Base-by-base conservation (phyloP, 768 basidiomycete species). In the Suillus placidus region DNA sequence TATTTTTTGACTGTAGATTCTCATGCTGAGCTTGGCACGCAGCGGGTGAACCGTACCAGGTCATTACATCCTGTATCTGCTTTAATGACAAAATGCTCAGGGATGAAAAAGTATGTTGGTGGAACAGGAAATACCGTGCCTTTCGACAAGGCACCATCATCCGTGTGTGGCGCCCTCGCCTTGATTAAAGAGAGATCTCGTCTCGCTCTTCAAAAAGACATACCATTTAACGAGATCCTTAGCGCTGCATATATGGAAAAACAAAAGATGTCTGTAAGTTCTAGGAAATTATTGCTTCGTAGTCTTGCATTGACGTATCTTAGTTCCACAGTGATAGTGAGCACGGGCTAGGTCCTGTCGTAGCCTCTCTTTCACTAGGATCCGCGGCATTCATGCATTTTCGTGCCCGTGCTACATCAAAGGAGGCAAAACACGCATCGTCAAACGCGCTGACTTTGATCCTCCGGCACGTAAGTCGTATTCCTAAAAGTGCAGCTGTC, bases 1-100 rank as follows among this genome's bases (percentile, higher is more conserved):
- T n/a, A 23, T 52, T 6, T 14, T 47, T 42, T 65, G 5, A 1
- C 20, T n/a, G 30, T 34, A 37, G 13, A 35, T 63, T 60, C 45
- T 42, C 43, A 13, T 20, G 52, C 43, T 57, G 4, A 66, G 38
- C 23, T 40, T 63, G 37, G 65, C 61, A 47, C 62, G 38, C 67
- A 94, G 92, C 90, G 63, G 92, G 92, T 37, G 88, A 86, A 71
- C 88, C 91, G n/a, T 94, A 94, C 70, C 86, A 91, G 74, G 92
- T 90, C 40, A 32, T 40, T 60, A 68, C 18, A 57, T 43, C 35
- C 4, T 45, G 16, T 34, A 23, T 9, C 10, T 38, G 13, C 16
- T 52, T 40, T 55, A 43, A 45, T 78, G n/a, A 73, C 40, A 16
- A 13, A 18, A 18, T 35, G 26, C 52, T 58, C 43, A 30, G 6